Evolutionary conservation across 495 filamentous ascomycete genomes (phyloP), one percentile per base, ranked within the genome.

Genomic region (Diplogelasinospora grovesii): DNA sequence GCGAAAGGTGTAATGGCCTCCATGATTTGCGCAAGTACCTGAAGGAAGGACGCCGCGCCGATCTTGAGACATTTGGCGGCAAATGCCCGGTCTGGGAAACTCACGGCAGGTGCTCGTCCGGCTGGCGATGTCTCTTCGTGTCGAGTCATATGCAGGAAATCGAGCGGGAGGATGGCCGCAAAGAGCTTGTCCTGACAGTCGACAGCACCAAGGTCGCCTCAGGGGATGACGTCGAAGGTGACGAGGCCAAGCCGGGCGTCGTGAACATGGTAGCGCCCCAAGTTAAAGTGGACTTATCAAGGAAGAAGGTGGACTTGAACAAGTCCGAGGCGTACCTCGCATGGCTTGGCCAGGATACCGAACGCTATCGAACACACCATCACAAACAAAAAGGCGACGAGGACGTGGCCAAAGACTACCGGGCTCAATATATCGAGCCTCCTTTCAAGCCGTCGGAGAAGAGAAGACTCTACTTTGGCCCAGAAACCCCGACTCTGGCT

Each of bases 91-190:
- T 89, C 10, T 95, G 74, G 64, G 81, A 88, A 49, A 72, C 67
- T 7, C 70, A 75, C 19, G 93, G 92, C 22, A 76, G 68, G 48
- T 98, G 92, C 52, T 63, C 67, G 36, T 74, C 79, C 11, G 92
- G 92, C 2, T 98, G 89, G 89, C 93, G 84, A 53, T 98, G 92
- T 58, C 85, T 90, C 9, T 88, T 94, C 53, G 81, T 85, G 11
- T 70, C 69, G 36, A 87, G 83, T 25, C 92, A 98, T 59, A 85
- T 82, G 45, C 70, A 78, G 36, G 86, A 95, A 61, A 59, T 83
- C 19, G 74, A 81, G 36, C 75, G 65, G 5, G 77, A 76, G 32
- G 88, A 92, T 57, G 89, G 87, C 5, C 73, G 74, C 42, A 85
- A 82, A 40, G 90, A 97, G 60, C 66, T 98, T 24, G 65, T 89